Evolutionary conservation across 345 rosid genomes (phyloP).

Genomic region (Salix udensis): DNA sequence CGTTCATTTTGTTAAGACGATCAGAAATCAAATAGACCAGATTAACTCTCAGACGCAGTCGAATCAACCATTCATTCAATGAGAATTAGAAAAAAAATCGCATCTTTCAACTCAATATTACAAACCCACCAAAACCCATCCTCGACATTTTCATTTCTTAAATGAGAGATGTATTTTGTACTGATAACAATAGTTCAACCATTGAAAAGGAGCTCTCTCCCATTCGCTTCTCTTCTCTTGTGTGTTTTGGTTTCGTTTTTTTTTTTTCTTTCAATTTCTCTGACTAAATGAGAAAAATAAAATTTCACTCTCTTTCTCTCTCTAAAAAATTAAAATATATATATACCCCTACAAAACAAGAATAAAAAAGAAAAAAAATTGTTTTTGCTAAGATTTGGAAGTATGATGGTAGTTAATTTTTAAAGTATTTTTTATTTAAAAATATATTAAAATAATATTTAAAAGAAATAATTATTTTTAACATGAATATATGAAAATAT

Average conservation of each 20-base stretch:
- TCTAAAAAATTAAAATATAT: too few species aligned
- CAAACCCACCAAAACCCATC: conserved; percentile 13
- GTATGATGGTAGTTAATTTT: too few species aligned
- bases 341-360: too few species aligned
- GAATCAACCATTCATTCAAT: neutral
- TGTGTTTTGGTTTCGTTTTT: neutral
- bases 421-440: too few species aligned
- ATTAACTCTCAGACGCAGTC: conserved; percentile 7
- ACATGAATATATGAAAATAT: too few species aligned
- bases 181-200: neutral
- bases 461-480: too few species aligned
- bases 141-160: neutral
- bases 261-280: neutral
- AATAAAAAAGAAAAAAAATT: too few species aligned
- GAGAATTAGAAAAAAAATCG: conserved; percentile 18
- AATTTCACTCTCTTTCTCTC: neutral
- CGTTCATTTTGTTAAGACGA: conserved; percentile 44
- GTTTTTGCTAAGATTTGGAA: too few species aligned
- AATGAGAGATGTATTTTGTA: neutral
- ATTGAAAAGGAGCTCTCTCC: neutral
- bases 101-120: conserved; percentile 9
- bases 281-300: neutral
- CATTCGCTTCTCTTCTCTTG: neutral
- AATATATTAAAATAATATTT: too few species aligned
- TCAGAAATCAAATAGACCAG: conserved; percentile 20